These are phyloP conservation scores for Solanum pimpinellifolium DNA, from an alignment of 257 asterid species.

Conservation along the genomic window DNA sequence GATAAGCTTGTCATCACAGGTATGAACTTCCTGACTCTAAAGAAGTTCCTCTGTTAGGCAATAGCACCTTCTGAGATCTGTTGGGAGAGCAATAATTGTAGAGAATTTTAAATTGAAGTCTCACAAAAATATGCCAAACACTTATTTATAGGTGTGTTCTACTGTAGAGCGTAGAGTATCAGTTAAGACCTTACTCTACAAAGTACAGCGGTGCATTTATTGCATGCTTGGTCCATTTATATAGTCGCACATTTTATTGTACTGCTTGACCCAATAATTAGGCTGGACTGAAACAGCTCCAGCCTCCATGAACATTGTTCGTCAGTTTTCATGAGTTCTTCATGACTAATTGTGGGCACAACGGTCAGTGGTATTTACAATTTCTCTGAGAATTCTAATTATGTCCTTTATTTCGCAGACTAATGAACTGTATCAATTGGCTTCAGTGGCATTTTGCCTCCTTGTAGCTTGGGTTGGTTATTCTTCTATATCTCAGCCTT, in stretches of 20 bases:
- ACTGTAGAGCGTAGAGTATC: background rate
- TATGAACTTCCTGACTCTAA: slow-evolving; percentile 1
- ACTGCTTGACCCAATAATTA: background rate
- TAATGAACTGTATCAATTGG: slow-evolving; percentile 93
- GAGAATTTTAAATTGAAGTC: background rate
- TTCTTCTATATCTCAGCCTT: slow-evolving; percentile 1
- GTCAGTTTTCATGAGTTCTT: background rate
- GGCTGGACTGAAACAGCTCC: background rate
- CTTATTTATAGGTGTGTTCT: background rate
- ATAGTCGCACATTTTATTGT: background rate
- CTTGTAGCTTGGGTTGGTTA: slow-evolving; percentile 95
- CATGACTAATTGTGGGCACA: background rate
- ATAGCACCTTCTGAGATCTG: background rate
- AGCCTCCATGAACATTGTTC: background rate
- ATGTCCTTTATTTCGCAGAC: slow-evolving; percentile 48
- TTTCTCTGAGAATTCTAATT: background rate
- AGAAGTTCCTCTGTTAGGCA: background rate
- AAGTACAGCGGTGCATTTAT: background rate
- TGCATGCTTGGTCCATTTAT: background rate
- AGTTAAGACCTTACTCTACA: background rate
- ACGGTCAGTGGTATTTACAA: background rate
- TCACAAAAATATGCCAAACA: background rate
- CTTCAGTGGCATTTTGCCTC: slow-evolving; percentile 96
- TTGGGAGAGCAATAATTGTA: background rate
- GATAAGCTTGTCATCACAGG: slow-evolving; percentile 99